Evolutionary conservation across 768 basidiomycete species (phyloP).

Genomic region (Serendipita sp.): DNA sequence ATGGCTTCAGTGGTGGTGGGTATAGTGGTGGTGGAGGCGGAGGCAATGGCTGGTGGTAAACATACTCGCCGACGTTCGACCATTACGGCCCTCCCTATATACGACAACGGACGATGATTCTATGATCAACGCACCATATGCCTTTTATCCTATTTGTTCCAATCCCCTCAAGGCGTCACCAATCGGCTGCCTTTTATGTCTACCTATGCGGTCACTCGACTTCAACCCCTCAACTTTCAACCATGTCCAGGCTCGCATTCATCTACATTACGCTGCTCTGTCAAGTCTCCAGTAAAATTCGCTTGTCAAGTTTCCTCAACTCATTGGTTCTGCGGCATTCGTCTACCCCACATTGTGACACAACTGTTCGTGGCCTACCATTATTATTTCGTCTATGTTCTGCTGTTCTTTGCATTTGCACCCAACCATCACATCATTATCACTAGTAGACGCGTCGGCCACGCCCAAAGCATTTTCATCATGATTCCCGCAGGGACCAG

Average conservation of each 20-base stretch:
- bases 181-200: too few relatives aligned
- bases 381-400: conserved; percentile 7
- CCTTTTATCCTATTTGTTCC: neutral
- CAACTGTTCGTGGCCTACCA: conserved; percentile 6
- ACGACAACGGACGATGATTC: neutral
- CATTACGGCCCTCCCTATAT: neutral
- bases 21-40: conserved; percentile 15
- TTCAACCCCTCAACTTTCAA: neutral
- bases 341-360: neutral
- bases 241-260: neutral
- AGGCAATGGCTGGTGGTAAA: conserved; percentile 33
- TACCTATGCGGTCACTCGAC: neutral
- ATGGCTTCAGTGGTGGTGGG: conserved; percentile 18
- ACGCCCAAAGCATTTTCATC: conserved; percentile 1
- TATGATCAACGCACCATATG: neutral
- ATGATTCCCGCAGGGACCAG: conserved; percentile 1
- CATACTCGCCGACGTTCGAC: neutral
- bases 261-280: conserved; percentile 4
- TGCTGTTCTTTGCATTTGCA: neutral
- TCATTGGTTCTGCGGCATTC: conserved; percentile 1
- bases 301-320: neutral
- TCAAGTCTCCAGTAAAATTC: conserved; percentile 3
- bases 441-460: conserved; percentile 6
- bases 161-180: neutral
- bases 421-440: neutral